Percentiles rank a stretch among this genome's conserved stretches.
These are phyloP conservation scores for Torulaspora quercuum DNA, from an alignment of 805 yeast species.

Conservation along the genomic window DNA sequence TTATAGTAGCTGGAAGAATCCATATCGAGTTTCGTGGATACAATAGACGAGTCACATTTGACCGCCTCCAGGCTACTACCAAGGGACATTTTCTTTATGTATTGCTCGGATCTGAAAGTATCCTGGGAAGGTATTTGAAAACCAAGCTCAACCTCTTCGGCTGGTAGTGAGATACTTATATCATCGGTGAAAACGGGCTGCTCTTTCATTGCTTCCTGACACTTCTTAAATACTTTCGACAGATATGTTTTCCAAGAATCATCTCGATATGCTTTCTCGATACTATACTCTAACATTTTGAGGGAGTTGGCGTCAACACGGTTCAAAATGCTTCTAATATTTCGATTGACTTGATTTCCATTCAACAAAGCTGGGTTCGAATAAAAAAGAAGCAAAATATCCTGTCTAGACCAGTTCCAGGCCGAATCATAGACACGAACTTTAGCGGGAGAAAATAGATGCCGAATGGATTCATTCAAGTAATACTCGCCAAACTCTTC, in stretches of 20 bases:
- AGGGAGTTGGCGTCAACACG: conserved; percentile 18
- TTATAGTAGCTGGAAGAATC: conserved; percentile 22
- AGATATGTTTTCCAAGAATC: conserved; percentile 7
- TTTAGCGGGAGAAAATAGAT: conserved; percentile 70
- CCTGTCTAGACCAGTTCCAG: conserved; percentile 96
- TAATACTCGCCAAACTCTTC: conserved; percentile 72
- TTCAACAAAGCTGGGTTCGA: not conserved
- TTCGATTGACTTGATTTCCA: not conserved
- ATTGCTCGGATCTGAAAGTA: conserved; percentile 6
- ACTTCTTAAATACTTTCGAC: conserved; percentile 3
- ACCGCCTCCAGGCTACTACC: conserved; percentile 7
- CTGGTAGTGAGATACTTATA: not conserved
- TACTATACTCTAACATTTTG: conserved; percentile 80
- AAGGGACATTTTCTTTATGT: conserved; percentile 16
- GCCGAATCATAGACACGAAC: conserved; percentile 85
- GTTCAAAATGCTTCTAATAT: conserved; percentile 7
- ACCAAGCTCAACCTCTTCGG: not conserved
- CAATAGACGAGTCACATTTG: conserved; percentile 9
- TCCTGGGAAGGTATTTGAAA: not conserved
- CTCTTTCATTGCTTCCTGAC: conserved; percentile 3
- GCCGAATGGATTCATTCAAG: conserved; percentile 71
- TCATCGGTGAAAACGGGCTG: conserved; percentile 5
- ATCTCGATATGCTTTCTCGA: conserved; percentile 23
- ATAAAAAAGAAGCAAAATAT: conserved; percentile 46
- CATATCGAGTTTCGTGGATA: conserved; percentile 15